These are phyloP conservation scores for Pontederia crassipes DNA, from an alignment of 176 grass and related monocot genomes.

Conservation along the genomic window DNA sequence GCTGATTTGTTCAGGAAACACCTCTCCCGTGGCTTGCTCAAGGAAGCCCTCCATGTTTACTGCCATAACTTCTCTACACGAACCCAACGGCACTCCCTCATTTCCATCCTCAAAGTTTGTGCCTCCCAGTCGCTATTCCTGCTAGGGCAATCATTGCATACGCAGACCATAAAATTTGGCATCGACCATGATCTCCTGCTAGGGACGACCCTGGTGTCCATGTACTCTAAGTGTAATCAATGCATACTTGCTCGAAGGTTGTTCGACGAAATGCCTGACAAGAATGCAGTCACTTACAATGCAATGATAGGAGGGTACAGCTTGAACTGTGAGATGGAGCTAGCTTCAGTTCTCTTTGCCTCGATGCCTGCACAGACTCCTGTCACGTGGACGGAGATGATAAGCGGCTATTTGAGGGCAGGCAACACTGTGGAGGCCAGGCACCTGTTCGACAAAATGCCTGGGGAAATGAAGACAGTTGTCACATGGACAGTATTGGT, in stretches of 20 bases:
- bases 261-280: slow-evolving; percentile 41
- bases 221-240: slow-evolving; percentile 38
- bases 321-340: slow-evolving; percentile 25
- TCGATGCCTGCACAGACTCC: slow-evolving; percentile 15
- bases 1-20: slow-evolving; percentile 26
- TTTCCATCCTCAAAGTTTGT: slow-evolving; percentile 43
- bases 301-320: slow-evolving; percentile 43
- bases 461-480: slow-evolving; percentile 25
- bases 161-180: slow-evolving; percentile 28
- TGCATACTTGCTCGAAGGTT: slow-evolving; percentile 11
- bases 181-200: slow-evolving; percentile 22
- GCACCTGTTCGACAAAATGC: slow-evolving; percentile 29
- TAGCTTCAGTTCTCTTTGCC: slow-evolving; percentile 22
- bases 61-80: slow-evolving; percentile 19
- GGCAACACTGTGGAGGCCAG: slow-evolving; percentile 27
- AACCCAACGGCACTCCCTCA: slow-evolving; percentile 22
- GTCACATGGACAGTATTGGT: slow-evolving; percentile 52
- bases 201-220: slow-evolving; percentile 43
- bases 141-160: slow-evolving; percentile 36
- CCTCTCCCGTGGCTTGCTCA: slow-evolving; percentile 17
- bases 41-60: slow-evolving; percentile 36
- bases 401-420: slow-evolving; percentile 33
- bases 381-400: slow-evolving; percentile 34
- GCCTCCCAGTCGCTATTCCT: not conserved
- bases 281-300: slow-evolving; percentile 34